Evolutionary conservation across 768 basidiomycete species (phyloP), one percentile per base, ranked within the genome.

Genomic region (Mycena albidolilacea): DNA sequence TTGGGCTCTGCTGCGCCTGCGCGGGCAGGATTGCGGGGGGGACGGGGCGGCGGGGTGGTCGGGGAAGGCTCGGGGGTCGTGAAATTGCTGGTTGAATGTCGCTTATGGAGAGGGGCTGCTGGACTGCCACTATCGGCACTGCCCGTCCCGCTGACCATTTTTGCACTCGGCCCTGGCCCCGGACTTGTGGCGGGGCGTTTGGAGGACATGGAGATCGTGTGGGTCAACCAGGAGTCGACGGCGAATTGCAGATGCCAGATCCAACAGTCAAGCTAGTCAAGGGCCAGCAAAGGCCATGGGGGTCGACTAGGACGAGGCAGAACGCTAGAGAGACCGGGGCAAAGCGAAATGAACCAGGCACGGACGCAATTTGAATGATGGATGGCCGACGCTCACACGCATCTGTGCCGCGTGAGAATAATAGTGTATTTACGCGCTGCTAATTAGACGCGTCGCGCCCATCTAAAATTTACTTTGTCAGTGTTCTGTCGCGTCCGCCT

Each of bases 1-100:
- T 73, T 77, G 17, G 58, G 63, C 23, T 75, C 69, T n/a, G 54
- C 14, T 11, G 57, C 19, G 44, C 43, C 23, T 43, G 60, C 61
- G 39, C 80, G 80, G 35, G 81, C 81, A 37, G 82, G 82, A 70
- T 83, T 84, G 35, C 80, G 82, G 14, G 82, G 80, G 7, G 82
- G 83, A 23, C 80, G 79, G 15, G 78, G 77, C 21, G 81, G 81
- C 21, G 62, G 75, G 44, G 77, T 50, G 44, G 77, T 50, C 12
- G 35, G 30, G n/a, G 67, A 10, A 38, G 35, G 21, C 67, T 77
- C 57, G 75, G 72, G 67, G 55, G 69, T 58, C 38, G 69, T 14
- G n/a, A 75, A 63, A 58, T 5, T 70, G 14, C 9, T 60, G 21
- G 66, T 39, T 7, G 75, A 85, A 71, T 82, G 81, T 17, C 82